A percentile compares a stretch with the other conserved stretches of the same genome.
These are phyloP conservation scores for Daldinia caldariorum DNA, from an alignment of 495 filamentous ascomycete species.

Conservation along the genomic window DNA sequence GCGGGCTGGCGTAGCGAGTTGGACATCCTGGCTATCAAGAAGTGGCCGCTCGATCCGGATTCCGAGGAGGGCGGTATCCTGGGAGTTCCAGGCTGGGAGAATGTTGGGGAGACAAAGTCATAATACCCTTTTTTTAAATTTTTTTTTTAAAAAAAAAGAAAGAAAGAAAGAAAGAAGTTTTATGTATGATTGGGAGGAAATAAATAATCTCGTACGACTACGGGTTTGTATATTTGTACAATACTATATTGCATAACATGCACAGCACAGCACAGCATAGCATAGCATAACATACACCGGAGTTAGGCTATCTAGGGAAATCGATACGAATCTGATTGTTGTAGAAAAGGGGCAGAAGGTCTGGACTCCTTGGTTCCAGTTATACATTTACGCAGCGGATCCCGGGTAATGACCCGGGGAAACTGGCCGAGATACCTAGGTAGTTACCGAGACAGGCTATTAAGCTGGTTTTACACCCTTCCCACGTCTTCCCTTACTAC, in stretches of 20 bases:
- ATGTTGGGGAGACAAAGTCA: slow-evolving; percentile 2
- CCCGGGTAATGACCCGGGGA: slow-evolving; percentile 7
- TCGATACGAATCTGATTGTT: neutral
- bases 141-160: no score
- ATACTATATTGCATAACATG: slow-evolving; percentile 20
- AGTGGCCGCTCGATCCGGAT: slow-evolving; percentile 79
- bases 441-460: slow-evolving; percentile 39
- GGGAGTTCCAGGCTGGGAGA: slow-evolving; percentile 55
- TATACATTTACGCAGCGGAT: slow-evolving; percentile 45
- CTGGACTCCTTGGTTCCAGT: slow-evolving; percentile 11
- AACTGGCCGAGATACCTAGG: slow-evolving; percentile 25
- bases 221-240: slow-evolving; percentile 6
- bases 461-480: slow-evolving; percentile 31
- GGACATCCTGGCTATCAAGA: slow-evolving; percentile 66
- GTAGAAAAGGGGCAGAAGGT: slow-evolving; percentile 15
- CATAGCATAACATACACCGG: slow-evolving; percentile 17
- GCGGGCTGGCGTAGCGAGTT: slow-evolving; percentile 74
- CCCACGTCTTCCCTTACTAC: neutral
- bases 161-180: neutral
- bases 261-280: slow-evolving; percentile 3
- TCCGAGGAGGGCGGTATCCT: slow-evolving; percentile 64
- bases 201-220: slow-evolving; percentile 11
- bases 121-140: slow-evolving; percentile 20
- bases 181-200: neutral
- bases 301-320: slow-evolving; percentile 8